These are phyloP conservation scores for Cocos nucifera DNA, from an alignment of 176 grass and related monocot genomes.

Conservation along the genomic window DNA sequence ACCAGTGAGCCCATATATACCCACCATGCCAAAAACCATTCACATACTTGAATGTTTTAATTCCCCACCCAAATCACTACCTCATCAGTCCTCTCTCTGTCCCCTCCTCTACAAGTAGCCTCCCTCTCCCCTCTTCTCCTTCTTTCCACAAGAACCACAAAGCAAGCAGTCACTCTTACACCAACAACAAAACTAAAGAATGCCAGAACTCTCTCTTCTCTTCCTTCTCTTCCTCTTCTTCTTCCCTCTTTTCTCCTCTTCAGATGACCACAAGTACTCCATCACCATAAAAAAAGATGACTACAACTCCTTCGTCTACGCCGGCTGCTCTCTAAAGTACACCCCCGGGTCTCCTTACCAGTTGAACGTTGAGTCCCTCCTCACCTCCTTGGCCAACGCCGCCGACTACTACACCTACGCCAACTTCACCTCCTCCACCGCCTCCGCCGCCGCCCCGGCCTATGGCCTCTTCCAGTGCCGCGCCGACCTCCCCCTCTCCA, in stretches of 20 bases:
- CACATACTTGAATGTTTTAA: too few species aligned
- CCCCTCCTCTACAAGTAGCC: too few species aligned
- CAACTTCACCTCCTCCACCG: slow-evolving; percentile 35
- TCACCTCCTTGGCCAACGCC: slow-evolving; percentile 44
- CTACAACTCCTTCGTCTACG: slow-evolving; percentile 75
- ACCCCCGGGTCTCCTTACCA: slow-evolving; percentile 48
- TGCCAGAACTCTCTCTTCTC: slow-evolving; percentile 17
- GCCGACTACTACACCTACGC: slow-evolving; percentile 33
- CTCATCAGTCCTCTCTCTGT: too few species aligned
- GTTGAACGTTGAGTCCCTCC: slow-evolving; percentile 30
- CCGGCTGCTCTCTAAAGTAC: slow-evolving; percentile 68
- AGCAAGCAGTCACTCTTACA: background rate
- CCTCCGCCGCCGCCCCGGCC: slow-evolving; percentile 6
- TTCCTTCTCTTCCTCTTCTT: background rate
- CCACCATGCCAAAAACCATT: too few species aligned
- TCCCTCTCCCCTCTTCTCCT: too few species aligned
- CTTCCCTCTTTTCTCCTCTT: background rate
- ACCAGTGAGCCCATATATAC: too few species aligned
- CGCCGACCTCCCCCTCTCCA: slow-evolving; percentile 43
- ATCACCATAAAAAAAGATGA: slow-evolving; percentile 21
- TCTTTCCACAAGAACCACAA: too few species aligned
- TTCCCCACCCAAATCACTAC: too few species aligned
- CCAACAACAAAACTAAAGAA: slow-evolving; percentile 9
- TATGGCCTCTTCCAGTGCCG: slow-evolving; percentile 76
- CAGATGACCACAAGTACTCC: background rate